phyloP scores from a whole-genome alignment of 208 protist genomes.

The Leishmania major region DNA sequence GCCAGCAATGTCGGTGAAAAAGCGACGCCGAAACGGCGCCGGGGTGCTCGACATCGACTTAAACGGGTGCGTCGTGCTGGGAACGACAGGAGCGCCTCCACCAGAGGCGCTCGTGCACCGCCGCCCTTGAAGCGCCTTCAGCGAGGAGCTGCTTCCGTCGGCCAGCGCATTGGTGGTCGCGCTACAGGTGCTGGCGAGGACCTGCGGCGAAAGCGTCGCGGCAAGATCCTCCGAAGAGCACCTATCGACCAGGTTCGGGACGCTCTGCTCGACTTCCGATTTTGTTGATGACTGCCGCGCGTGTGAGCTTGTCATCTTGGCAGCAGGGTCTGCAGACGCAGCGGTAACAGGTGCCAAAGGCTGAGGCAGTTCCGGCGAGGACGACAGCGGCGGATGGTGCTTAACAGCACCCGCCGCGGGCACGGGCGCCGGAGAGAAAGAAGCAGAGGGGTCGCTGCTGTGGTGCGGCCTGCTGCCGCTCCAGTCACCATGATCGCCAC shows the following conservation, averaged over 20 bases:
- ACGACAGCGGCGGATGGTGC: background rate
- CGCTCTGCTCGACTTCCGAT: background rate
- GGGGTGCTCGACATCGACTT: background rate
- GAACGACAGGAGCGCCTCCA: background rate
- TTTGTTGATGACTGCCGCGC: background rate
- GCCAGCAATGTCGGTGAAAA: slow-evolving; percentile 5
- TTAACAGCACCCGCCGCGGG: background rate
- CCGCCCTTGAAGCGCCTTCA: slow-evolving; percentile 7
- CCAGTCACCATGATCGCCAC: background rate
- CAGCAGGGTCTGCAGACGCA: background rate
- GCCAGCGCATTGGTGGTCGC: background rate
- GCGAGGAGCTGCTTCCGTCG: background rate
- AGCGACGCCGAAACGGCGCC: slow-evolving; percentile 19
- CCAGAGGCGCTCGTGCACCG: slow-evolving; percentile 28
- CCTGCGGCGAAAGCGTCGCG: slow-evolving; percentile 16
- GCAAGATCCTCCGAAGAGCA: background rate
- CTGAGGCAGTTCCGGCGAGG: background rate
- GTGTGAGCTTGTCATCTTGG: background rate
- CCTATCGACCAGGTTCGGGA: background rate
- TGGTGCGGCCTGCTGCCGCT: background rate
- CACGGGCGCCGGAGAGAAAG: background rate
- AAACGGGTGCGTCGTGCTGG: background rate
- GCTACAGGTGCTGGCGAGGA: slow-evolving; percentile 17
- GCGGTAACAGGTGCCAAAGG: background rate
- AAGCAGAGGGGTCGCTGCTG: background rate